Evolutionary conservation across 768 basidiomycete genomes (phyloP).

Genomic region (Boletus vermiculosoides): DNA sequence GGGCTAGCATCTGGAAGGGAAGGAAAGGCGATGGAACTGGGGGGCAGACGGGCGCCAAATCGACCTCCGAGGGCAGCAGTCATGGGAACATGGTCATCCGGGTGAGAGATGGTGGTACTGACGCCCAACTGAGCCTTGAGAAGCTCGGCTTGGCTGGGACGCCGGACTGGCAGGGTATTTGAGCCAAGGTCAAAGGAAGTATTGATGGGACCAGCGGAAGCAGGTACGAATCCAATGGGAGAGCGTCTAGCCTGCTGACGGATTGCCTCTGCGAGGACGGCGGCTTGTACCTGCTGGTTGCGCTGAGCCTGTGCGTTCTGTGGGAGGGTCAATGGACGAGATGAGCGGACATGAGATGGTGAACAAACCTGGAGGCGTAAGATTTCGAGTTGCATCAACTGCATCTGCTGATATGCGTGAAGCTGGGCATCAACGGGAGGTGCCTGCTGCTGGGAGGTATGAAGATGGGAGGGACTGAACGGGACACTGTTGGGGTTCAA

Average conservation of each 20-base stretch:
- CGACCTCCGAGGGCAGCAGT: slow-evolving; percentile 75
- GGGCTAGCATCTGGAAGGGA: slow-evolving; percentile 48
- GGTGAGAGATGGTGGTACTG: slow-evolving; percentile 13
- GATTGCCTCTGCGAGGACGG: slow-evolving; percentile 59
- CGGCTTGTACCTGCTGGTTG: slow-evolving; percentile 63
- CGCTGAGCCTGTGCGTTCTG: slow-evolving; percentile 67
- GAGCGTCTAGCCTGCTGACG: slow-evolving; percentile 47
- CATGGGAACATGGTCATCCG: slow-evolving; percentile 72
- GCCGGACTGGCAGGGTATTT: slow-evolving; percentile 59
- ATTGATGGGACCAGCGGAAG: slow-evolving; percentile 70
- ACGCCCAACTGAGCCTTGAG: slow-evolving; percentile 60
- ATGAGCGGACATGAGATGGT: not conserved
- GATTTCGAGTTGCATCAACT: slow-evolving; percentile 83
- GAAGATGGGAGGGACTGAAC: slow-evolving; percentile 44
- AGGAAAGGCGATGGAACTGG: slow-evolving; percentile 40
- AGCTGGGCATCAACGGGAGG: slow-evolving; percentile 45
- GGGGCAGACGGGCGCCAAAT: slow-evolving; percentile 58
- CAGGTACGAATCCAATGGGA: slow-evolving; percentile 41
- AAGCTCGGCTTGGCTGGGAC: slow-evolving; percentile 67
- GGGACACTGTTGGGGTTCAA: slow-evolving; percentile 51
- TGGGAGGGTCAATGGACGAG: slow-evolving; percentile 12
- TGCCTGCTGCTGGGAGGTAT: slow-evolving; percentile 40
- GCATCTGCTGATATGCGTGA: slow-evolving; percentile 69
- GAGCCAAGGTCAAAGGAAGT: slow-evolving; percentile 65
- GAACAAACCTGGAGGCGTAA: slow-evolving; percentile 70